Conservation (phyloP, 495 filamentous ascomycete genomes). For the Haplographium delicatum region DNA sequence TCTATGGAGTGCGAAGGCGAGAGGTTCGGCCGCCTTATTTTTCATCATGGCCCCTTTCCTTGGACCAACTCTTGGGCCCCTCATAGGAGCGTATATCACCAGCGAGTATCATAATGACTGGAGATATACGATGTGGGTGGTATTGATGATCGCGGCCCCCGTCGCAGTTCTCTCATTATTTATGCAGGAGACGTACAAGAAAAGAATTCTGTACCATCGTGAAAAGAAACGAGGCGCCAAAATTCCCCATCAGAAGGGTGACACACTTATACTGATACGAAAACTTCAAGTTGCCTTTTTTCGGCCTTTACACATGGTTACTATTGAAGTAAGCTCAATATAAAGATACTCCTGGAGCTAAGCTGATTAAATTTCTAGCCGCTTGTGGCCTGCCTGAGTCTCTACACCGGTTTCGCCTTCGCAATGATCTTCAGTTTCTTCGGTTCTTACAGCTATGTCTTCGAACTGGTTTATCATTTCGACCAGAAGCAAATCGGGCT, state of each 20-base stretch:
- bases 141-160: slow-evolving; percentile 42
- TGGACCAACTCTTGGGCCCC: slow-evolving; percentile 60
- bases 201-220: slow-evolving; percentile 12
- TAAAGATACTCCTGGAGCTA: neutral
- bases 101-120: slow-evolving; percentile 54
- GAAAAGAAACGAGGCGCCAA: slow-evolving; percentile 12
- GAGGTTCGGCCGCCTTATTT: slow-evolving; percentile 56
- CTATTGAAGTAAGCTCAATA: slow-evolving; percentile 3
- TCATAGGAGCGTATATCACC: slow-evolving; percentile 62
- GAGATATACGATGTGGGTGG: slow-evolving; percentile 65
- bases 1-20: slow-evolving; percentile 54
- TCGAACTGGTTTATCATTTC: slow-evolving; percentile 21
- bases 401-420: slow-evolving; percentile 24
- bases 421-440: slow-evolving; percentile 25
- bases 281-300: slow-evolving; percentile 9
- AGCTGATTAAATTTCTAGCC: slow-evolving; percentile 12
- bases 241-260: slow-evolving; percentile 8
- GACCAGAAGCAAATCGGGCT: slow-evolving; percentile 23
- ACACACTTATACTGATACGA: slow-evolving; percentile 7
- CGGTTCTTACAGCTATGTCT: slow-evolving; percentile 23
- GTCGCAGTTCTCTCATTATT: slow-evolving; percentile 9
- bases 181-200: slow-evolving; percentile 19
- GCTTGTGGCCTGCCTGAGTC: slow-evolving; percentile 11
- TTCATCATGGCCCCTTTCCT: slow-evolving; percentile 62
- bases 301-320: slow-evolving; percentile 13